Evolutionary conservation across 2,329 filamentous ascomycete species (phyloP), one percentile per base, ranked within the genome.

Genomic region (Colletotrichum liriopes): DNA sequence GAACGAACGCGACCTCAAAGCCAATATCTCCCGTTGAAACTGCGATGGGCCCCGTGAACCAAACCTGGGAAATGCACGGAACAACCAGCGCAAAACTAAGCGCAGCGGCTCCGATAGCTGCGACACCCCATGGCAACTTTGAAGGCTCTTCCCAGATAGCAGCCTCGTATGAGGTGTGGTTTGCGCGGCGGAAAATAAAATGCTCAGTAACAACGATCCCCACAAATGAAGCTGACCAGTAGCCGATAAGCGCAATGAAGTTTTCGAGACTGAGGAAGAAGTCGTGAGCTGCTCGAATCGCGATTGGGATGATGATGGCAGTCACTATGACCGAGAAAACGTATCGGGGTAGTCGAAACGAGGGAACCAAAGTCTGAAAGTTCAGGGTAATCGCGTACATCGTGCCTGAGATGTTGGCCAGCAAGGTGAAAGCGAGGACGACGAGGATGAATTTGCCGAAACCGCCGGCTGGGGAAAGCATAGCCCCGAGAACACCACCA

Each of bases 11-110:
- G 78, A 91, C 81, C 82, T 93, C 91, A 69, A 93, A 92, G 0
- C 91, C 91, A 77, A 93, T 88, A 74, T 93, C 90, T 0, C 91
- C 91, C 14, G 90, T 90, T 45, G 76, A 86, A 79, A 85, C 80
- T 0, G 89, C 90, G 75, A 92, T 88, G 0, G 90, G 90, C 0
- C 90, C 90, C 11, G 84, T 87, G 76, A 86, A 92, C 89, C 89
- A 92, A 5, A 85, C 86, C 79, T 91, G 88, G 12, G 83, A 84
- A 86, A 92, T 91, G 41, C 86, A 88, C 0, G 90, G 90, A 8
- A 92, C 82, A 2, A 91, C 85, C 23, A 86, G 74, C 7, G 78
- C 83, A 65, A 86, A 80, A 29, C 84, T 84, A 29, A 84, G 73
- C 0, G 83, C 45, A 32, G 83, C 87, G 0, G 85, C 84, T 11